Evolutionary conservation across 495 filamentous ascomycete genomes (phyloP).

Genomic region (Apodospora peruviana): DNA sequence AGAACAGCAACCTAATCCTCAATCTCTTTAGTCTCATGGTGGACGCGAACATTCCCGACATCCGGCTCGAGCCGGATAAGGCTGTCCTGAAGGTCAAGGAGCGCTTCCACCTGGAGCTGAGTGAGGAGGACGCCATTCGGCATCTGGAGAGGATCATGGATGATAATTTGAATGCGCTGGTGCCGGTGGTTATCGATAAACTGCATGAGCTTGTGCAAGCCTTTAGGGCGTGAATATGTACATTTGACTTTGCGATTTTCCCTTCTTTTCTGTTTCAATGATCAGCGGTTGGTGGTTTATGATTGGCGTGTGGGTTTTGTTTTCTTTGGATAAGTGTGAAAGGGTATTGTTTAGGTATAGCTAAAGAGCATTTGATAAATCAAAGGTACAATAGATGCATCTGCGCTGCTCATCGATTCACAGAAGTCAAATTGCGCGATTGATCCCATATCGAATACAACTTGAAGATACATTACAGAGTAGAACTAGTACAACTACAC

Average conservation of each 20-base stretch:
- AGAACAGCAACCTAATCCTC: conserved; percentile 84
- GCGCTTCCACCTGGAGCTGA: conserved; percentile 85
- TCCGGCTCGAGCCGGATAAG: conserved; percentile 85
- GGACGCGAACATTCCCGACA: conserved; percentile 93
- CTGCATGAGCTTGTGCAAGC: conserved; percentile 91
- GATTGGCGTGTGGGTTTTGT: not conserved
- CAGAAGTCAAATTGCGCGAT: too few species aligned
- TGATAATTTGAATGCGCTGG: conserved; percentile 79
- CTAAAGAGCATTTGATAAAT: too few species aligned
- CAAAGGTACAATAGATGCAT: too few species aligned
- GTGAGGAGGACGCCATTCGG: conserved; percentile 86
- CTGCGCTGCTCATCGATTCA: too few species aligned
- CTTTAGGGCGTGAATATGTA: conserved; percentile 60
- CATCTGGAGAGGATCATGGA: conserved; percentile 83
- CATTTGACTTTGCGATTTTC: not conserved
- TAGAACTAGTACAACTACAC: too few species aligned
- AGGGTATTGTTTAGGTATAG: too few species aligned
- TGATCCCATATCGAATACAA: too few species aligned
- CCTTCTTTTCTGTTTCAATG: not conserved
- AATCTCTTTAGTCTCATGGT: conserved; percentile 97
- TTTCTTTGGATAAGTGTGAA: too few species aligned
- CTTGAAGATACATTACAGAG: too few species aligned
- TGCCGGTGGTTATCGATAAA: conserved; percentile 90
- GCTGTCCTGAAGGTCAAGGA: conserved; percentile 93
- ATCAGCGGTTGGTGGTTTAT: not conserved